phyloP scores from a whole-genome alignment of 1,284 basidiomycete species.

The Moesziomyces sp. region DNA sequence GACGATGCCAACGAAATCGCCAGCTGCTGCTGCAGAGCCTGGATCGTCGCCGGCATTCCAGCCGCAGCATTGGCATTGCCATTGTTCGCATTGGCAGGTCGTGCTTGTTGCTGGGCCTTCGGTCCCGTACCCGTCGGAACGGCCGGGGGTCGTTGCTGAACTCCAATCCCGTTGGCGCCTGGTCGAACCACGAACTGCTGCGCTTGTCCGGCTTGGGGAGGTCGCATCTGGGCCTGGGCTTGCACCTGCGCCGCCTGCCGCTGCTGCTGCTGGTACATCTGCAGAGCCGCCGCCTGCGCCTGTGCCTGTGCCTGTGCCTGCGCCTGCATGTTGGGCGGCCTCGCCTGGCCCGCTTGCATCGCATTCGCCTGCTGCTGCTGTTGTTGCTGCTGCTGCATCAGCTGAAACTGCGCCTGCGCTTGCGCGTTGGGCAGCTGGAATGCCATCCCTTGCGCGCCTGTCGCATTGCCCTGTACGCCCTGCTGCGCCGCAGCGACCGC shows the following conservation, averaged over 20 bases:
- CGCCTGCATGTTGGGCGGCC: slow-evolving; percentile 26
- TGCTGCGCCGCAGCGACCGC: slow-evolving; percentile 39
- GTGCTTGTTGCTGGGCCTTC: slow-evolving; percentile 1
- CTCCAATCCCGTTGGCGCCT: neutral
- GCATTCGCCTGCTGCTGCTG: slow-evolving; percentile 13
- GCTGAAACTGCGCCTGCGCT: slow-evolving; percentile 32
- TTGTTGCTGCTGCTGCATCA: slow-evolving; percentile 24
- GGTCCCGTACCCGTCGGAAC: slow-evolving; percentile 6
- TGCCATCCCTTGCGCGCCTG: slow-evolving; percentile 11
- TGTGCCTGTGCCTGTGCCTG: slow-evolving; percentile 10
- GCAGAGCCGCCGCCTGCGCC: slow-evolving; percentile 25
- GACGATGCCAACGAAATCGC: slow-evolving; percentile 53
- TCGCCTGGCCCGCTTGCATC: slow-evolving; percentile 13
- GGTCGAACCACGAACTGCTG: slow-evolving; percentile 19
- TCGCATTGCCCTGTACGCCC: neutral
- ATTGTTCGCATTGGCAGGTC: slow-evolving; percentile 8
- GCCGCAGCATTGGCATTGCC: slow-evolving; percentile 3
- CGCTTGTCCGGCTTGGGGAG: slow-evolving; percentile 11
- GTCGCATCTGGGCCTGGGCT: slow-evolving; percentile 38
- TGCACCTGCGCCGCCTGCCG: slow-evolving; percentile 41
- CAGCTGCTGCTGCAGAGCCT: slow-evolving; percentile 59
- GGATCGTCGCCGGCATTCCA: slow-evolving; percentile 54
- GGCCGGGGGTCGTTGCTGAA: slow-evolving; percentile 1
- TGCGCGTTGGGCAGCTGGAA: slow-evolving; percentile 32
- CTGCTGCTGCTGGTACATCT: slow-evolving; percentile 46